Conservation (phyloP, 305 asterid genomes). For the Ilex paraguariensis region DNA sequence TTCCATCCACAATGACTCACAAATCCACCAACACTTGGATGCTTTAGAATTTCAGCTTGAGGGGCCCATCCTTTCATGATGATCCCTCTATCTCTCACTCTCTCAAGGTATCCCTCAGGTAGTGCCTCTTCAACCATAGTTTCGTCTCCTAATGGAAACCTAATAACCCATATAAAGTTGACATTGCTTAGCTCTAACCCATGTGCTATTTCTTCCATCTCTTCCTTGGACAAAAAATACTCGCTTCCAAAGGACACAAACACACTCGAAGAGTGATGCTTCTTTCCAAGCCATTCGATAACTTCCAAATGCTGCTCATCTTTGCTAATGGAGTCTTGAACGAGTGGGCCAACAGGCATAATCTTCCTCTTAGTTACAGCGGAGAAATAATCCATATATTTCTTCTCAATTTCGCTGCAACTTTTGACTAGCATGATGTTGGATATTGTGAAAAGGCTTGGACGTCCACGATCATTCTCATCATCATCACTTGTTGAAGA, state of each 20-base stretch:
- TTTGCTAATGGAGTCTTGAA: neutral
- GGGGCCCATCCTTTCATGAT: slow-evolving; percentile 50
- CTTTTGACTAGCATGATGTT: neutral
- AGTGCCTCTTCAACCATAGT: slow-evolving; percentile 15
- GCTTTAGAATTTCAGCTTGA: slow-evolving; percentile 33
- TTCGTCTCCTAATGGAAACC: slow-evolving; percentile 23
- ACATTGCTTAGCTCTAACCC: slow-evolving; percentile 47
- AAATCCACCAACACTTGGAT: slow-evolving; percentile 11
- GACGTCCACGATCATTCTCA: neutral
- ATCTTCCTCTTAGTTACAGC: neutral
- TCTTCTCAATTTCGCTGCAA: neutral
- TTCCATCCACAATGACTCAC: slow-evolving; percentile 54
- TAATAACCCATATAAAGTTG: slow-evolving; percentile 53
- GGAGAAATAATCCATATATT: neutral
- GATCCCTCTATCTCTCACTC: slow-evolving; percentile 34
- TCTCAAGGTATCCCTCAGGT: slow-evolving; percentile 34
- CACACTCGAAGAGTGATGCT: slow-evolving; percentile 28
- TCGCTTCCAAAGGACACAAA: slow-evolving; percentile 50
- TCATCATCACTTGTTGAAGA: slow-evolving; percentile 6
- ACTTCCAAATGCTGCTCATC: neutral
- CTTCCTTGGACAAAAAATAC: slow-evolving; percentile 5
- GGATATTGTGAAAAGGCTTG: neutral
- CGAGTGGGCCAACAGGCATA: slow-evolving; percentile 1
- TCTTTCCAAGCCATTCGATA: neutral
- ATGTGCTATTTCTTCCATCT: slow-evolving; percentile 38